phyloP scores from a whole-genome alignment of 2,329 filamentous ascomycete genomes.

The Fusarium sp. region DNA sequence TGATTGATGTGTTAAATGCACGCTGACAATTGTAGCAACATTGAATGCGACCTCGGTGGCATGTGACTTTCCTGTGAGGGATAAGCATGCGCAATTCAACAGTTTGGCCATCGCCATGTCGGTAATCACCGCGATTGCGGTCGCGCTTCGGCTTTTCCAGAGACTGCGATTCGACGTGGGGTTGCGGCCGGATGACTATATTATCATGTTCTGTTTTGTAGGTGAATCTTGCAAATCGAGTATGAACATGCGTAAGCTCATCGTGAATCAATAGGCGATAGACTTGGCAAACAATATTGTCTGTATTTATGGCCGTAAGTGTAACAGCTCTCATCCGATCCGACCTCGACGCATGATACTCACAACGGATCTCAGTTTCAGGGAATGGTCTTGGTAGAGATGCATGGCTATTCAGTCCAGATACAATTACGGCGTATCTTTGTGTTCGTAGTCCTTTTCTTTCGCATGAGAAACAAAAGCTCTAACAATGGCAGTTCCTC shows the following conservation, averaged over 20 bases:
- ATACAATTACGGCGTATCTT: background rate
- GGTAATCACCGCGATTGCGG: background rate
- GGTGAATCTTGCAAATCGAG: background rate
- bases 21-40: background rate
- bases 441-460: background rate
- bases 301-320: background rate
- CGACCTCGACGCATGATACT: accelerated
- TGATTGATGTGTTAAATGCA: accelerated
- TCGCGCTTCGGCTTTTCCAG: background rate
- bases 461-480: too few species aligned
- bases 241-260: too few species aligned
- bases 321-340: background rate
- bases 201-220: background rate
- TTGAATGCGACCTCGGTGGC: background rate
- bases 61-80: background rate
- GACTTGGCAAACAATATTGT: background rate
- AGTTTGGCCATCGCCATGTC: background rate
- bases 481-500: background rate
- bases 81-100: background rate
- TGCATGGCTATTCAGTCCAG: slow-evolving; percentile 2
- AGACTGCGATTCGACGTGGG: background rate
- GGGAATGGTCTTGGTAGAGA: slow-evolving; percentile 9
- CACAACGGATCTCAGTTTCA: background rate
- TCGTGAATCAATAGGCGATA: background rate
- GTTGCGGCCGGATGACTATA: background rate